Evolutionary conservation across 305 asterid genomes (phyloP).

Genomic region (Ajuga reptans): DNA sequence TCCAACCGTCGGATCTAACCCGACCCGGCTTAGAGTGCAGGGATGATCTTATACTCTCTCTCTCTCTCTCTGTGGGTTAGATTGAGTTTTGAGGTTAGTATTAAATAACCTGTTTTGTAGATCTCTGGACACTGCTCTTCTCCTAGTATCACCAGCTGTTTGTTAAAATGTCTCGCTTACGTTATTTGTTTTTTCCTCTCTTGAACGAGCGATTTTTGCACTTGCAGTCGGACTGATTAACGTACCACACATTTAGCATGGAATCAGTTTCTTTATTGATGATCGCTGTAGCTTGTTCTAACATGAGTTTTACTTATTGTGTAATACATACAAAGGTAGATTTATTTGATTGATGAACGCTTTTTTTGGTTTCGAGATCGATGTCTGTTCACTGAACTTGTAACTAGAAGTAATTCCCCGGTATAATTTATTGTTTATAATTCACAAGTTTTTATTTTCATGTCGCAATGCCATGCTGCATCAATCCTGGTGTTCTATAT

Average conservation of each 20-base stretch:
- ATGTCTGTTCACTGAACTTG: background rate
- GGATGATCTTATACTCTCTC: too few relatives aligned
- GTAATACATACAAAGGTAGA: background rate
- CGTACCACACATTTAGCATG: background rate
- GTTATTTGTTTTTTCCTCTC: background rate
- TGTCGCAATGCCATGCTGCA: background rate
- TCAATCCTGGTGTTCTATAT: background rate
- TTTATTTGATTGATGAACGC: constrained; percentile 3
- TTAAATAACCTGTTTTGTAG: background rate
- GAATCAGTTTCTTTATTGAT: background rate
- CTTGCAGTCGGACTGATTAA: background rate
- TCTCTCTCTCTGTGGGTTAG: background rate
- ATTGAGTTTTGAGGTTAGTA: constrained; percentile 16
- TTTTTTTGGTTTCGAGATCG: background rate
- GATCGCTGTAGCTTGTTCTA: background rate
- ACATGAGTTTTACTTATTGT: background rate
- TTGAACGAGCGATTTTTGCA: background rate
- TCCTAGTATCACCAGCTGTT: constrained; percentile 16
- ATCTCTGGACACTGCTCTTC: background rate
- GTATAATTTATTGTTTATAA: background rate
- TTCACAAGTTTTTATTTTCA: background rate
- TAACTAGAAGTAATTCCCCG: background rate
- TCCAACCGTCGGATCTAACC: background rate
- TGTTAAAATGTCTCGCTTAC: constrained; percentile 17
- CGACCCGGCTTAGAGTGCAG: background rate